These are phyloP conservation scores for Sodiomyces alkalinus DNA, from an alignment of 2,329 filamentous ascomycete genomes.

Conservation along the genomic window DNA sequence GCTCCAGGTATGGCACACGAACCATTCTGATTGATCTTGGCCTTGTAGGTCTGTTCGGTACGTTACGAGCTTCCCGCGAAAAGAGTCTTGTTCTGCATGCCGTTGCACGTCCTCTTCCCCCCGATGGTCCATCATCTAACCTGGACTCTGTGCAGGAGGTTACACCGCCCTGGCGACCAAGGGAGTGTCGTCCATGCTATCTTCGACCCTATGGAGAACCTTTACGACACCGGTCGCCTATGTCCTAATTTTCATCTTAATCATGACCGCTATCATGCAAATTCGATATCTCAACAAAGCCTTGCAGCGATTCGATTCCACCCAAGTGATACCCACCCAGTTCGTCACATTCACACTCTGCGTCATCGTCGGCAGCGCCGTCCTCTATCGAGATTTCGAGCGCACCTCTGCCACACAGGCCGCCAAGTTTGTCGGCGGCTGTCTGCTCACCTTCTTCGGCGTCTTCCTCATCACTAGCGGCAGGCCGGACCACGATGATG, in stretches of 20 bases:
- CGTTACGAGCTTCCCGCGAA: no score
- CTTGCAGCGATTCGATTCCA: conserved; percentile 88
- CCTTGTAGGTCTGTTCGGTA: conserved; percentile 85
- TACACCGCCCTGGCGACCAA: conserved; percentile 97
- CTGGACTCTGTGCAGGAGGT: no score
- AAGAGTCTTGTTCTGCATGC: no score
- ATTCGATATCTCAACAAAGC: conserved; percentile 87
- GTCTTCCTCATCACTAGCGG: conserved; percentile 96
- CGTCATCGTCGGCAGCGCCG: conserved; percentile 84
- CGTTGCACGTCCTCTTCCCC: no score
- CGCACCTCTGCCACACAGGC: conserved; percentile 59
- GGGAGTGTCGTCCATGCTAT: conserved; percentile 87
- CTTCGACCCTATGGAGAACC: conserved; percentile 74
- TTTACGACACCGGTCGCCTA: conserved; percentile 91
- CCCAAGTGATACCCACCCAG: conserved; percentile 93
- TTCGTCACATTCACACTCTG: conserved; percentile 95
- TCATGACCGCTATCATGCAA: conserved; percentile 83
- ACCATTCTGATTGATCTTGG: conserved; percentile 87
- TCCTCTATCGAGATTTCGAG: conserved; percentile 92
- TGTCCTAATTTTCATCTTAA: conserved; percentile 61
- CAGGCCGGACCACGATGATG: conserved; percentile 41
- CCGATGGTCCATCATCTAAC: no score
- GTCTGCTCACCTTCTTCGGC: conserved; percentile 81
- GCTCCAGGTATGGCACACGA: conserved; percentile 66
- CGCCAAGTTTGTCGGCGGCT: conserved; percentile 77